Conservation (phyloP, 2,329 filamentous ascomycete species). For the Fusarium pilosicola region DNA sequence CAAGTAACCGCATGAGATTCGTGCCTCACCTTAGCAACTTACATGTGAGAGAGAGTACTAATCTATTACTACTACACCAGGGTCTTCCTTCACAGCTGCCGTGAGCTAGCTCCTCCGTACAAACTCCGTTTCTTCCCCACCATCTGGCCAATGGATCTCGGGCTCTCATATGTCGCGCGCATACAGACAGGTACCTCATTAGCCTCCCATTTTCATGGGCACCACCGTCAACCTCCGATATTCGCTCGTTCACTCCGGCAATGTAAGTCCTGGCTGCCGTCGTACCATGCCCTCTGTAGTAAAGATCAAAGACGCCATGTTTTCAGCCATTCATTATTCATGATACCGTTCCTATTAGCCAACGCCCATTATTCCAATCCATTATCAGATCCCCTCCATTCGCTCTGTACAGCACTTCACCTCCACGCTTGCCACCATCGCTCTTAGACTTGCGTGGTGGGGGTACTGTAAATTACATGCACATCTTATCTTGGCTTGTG, state of each 20-base stretch:
- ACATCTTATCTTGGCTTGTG: conserved; percentile 34
- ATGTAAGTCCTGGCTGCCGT: conserved; percentile 23
- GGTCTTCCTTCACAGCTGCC: conserved; percentile 7
- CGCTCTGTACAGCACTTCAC: conserved; percentile 13
- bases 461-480: conserved; percentile 10
- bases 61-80: conserved; percentile 13
- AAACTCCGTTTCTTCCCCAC: conserved; percentile 22
- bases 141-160: conserved; percentile 8
- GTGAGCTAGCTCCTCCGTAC: conserved; percentile 6
- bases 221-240: conserved; percentile 25
- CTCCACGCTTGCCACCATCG: conserved; percentile 33
- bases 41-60: neutral
- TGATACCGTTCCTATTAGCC: conserved; percentile 39
- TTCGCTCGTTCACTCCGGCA: conserved; percentile 26
- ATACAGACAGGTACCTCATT: conserved; percentile 17
- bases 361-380: conserved; percentile 35
- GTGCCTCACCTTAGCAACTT: neutral
- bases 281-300: conserved; percentile 23
- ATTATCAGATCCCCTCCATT: conserved; percentile 38
- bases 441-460: conserved; percentile 18
- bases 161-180: conserved; percentile 16
- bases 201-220: conserved; percentile 18
- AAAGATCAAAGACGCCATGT: conserved; percentile 26
- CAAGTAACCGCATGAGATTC: neutral
- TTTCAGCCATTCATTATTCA: conserved; percentile 26